These are phyloP conservation scores for Leptosphaerulina australis DNA, from an alignment of 2,329 filamentous ascomycete species.

Conservation along the genomic window DNA sequence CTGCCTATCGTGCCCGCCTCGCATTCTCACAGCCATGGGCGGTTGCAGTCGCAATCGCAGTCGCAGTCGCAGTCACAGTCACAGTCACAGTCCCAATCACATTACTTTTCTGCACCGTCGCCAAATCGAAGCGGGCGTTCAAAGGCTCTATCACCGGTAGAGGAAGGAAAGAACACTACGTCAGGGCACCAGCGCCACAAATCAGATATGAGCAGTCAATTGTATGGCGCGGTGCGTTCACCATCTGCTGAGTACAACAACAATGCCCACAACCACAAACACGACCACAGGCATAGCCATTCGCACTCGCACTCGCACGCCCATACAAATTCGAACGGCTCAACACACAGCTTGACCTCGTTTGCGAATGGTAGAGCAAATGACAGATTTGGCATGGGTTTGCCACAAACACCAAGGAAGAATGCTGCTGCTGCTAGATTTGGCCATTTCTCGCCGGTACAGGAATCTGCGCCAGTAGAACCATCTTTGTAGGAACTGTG, in stretches of 20 bases:
- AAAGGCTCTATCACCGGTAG: constrained; percentile 33
- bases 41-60: constrained; percentile 42
- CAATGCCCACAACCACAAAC: constrained; percentile 35
- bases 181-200: constrained; percentile 38
- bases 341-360: constrained; percentile 39
- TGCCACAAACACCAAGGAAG: constrained; percentile 25
- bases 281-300: constrained; percentile 29
- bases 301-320: constrained; percentile 38
- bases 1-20: constrained; percentile 46
- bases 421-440: constrained; percentile 23
- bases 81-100: constrained; percentile 34
- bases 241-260: constrained; percentile 37
- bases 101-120: constrained; percentile 38
- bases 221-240: constrained; percentile 39
- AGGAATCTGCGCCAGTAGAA: constrained; percentile 32
- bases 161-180: constrained; percentile 21
- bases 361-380: constrained; percentile 37
- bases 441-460: constrained; percentile 45
- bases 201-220: constrained; percentile 45
- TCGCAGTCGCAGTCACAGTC: constrained; percentile 44
- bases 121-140: constrained; percentile 27
- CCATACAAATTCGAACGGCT: constrained; percentile 36
- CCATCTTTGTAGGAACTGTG: constrained; percentile 31
- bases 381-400: constrained; percentile 52
- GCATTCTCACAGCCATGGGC: constrained; percentile 46